Conservation (phyloP, 2,329 filamentous ascomycete species). For the Phialophora expanda region DNA sequence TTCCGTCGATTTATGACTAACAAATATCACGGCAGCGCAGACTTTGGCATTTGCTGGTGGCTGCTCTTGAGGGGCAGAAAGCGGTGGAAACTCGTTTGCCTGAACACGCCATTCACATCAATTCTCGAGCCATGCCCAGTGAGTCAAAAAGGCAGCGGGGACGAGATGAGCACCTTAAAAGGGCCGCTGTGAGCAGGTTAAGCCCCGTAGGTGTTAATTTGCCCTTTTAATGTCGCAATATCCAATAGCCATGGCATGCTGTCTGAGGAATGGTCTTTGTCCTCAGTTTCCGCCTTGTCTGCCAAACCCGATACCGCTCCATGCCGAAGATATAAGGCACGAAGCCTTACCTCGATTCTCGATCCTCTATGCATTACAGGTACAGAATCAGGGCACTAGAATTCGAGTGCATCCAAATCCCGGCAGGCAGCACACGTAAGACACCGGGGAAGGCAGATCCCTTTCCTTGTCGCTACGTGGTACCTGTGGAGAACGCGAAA, state of each 20-base stretch:
- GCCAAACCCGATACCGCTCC: constrained; percentile 7
- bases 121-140: constrained; percentile 16
- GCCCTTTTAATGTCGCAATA: constrained; percentile 29
- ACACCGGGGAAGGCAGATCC: constrained; percentile 21
- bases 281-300: constrained; percentile 17
- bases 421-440: constrained; percentile 26
- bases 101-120: constrained; percentile 26
- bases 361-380: background rate
- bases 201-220: constrained; percentile 4
- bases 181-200: constrained; percentile 1
- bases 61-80: constrained; percentile 4
- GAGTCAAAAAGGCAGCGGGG: constrained; percentile 5
- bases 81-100: constrained; percentile 15
- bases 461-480: background rate
- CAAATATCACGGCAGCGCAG: constrained; percentile 19
- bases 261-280: constrained; percentile 22
- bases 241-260: constrained; percentile 33
- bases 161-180: constrained; percentile 30
- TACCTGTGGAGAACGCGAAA: constrained; percentile 27
- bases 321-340: constrained; percentile 27
- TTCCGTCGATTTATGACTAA: constrained; percentile 26
- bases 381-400: background rate
- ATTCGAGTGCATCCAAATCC: background rate
- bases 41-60: constrained; percentile 18
- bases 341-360: constrained; percentile 17